Base-by-base conservation (phyloP, 768 basidiomycete species). In the Clavaria fumosa region DNA sequence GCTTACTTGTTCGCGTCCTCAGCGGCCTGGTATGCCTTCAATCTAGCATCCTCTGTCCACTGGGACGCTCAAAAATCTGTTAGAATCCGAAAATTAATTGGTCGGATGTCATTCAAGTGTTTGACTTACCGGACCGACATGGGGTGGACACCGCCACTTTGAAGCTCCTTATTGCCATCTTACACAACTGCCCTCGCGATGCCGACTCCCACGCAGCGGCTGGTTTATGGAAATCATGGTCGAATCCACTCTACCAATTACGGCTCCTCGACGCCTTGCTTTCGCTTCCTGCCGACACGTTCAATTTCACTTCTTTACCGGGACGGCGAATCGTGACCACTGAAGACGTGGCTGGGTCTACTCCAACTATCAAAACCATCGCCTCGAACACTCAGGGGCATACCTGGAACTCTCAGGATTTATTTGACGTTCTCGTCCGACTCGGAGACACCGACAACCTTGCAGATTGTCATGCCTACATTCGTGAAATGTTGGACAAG, bases 331-430 rank as follows among this genome's bases (percentile, higher is more conserved):
- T 90, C 43, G 84, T 93, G 23, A 84, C 84, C 0, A 77, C 86
- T 15, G 88, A 91, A 34, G 89, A 93, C 43, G 82, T 90, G 27
- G 69, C 82, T 2, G 64, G 69, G 31, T 80, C 85, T 11, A 84
- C 82, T 48, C 82, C 85, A 20, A 86, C 83, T n/a, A 90, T 93
- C 62, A 88, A 89, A 55, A 74, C 81, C 1, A 66, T 93, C 23
- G 89, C 90, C 0, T 78, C 77, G 2, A 88, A 84, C 47, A 84
- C 93, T 21, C 90, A 96, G 54, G 78, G 78, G 2, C 78, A 85
- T 45, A 81, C 86, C 0, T 97, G 91, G 91, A 97, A 97, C 53
- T 89, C 85, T 4, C 61, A 89, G 6, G 88, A 95, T 47, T 61
- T 97, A 28, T 84, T 91, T 47, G 77, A 88, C 55, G 77, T 89